Percentiles rank a stretch among this genome's conserved stretches.
These are phyloP conservation scores for Dissophora globulifera DNA, from an alignment of 192 early-diverging fungal species.

Conservation along the genomic window DNA sequence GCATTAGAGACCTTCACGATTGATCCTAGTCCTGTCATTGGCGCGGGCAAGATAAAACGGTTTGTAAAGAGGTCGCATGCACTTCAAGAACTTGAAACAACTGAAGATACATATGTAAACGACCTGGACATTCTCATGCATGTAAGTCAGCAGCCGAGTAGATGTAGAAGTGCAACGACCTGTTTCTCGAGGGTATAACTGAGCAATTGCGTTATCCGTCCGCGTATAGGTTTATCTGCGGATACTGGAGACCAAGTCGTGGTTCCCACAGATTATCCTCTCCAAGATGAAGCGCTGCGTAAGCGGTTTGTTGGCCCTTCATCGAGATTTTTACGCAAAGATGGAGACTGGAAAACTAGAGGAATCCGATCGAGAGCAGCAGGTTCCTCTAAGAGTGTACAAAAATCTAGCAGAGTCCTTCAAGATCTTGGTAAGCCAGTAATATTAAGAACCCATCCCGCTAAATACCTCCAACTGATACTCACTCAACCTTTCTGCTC, in stretches of 20 bases:
- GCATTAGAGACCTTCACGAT: slow-evolving; percentile 13
- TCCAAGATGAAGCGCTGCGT: slow-evolving; percentile 14
- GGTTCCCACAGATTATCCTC: slow-evolving; percentile 23
- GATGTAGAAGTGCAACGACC: too few species aligned
- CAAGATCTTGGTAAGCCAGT: slow-evolving; percentile 15
- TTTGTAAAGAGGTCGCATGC: slow-evolving; percentile 54
- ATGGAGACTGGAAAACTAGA: neutral
- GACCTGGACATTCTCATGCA: slow-evolving; percentile 60
- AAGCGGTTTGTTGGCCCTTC: slow-evolving; percentile 7
- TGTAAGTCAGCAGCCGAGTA: slow-evolving; percentile 15
- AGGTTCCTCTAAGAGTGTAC: slow-evolving; percentile 13
- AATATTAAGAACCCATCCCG: too few species aligned
- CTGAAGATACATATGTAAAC: slow-evolving; percentile 61
- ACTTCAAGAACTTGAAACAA: slow-evolving; percentile 56
- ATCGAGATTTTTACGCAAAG: slow-evolving; percentile 10
- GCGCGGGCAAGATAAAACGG: slow-evolving; percentile 31
- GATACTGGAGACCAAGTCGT: slow-evolving; percentile 21
- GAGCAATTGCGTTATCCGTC: too few species aligned
- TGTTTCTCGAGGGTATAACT: too few species aligned
- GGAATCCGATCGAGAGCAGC: slow-evolving; percentile 1
- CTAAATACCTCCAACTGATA: too few species aligned
- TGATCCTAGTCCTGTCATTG: slow-evolving; percentile 7
- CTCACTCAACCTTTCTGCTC: neutral
- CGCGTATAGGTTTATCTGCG: slow-evolving; percentile 21
- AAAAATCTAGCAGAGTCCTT: slow-evolving; percentile 13